Conservation (phyloP, 208 protist species). For the Histomonas meleagridis region DNA sequence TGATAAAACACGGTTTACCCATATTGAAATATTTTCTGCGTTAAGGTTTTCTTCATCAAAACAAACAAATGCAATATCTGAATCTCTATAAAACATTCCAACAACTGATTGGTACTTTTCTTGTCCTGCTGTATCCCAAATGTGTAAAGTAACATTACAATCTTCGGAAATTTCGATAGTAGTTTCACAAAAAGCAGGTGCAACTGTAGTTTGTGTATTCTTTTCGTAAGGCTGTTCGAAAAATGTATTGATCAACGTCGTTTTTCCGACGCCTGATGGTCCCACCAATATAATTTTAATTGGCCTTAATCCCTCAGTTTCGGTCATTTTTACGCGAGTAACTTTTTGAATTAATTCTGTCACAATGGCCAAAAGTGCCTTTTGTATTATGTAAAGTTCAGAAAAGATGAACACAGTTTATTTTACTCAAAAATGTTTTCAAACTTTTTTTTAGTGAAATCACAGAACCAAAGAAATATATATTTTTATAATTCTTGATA, state of each 20-base stretch:
- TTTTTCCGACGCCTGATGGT: conserved; percentile 12
- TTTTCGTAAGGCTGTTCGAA: neutral
- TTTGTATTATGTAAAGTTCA: too few species aligned
- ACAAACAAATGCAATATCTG: conserved; percentile 1
- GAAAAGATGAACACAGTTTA: too few species aligned
- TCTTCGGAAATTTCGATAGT: neutral
- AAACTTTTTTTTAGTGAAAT: too few species aligned
- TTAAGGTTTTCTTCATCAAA: neutral
- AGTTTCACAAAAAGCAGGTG: neutral
- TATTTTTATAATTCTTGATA: too few species aligned
- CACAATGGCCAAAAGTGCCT: too few species aligned
- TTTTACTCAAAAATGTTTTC: too few species aligned
- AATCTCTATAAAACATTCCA: neutral
- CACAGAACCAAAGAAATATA: too few species aligned
- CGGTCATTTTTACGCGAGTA: too few species aligned
- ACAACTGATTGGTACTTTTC: neutral
- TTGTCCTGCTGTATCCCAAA: conserved; percentile 24
- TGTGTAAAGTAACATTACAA: neutral
- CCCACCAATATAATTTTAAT: conserved; percentile 26
- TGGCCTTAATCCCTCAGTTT: too few species aligned
- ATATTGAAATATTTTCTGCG: neutral
- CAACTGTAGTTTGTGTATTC: neutral
- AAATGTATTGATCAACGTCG: neutral
- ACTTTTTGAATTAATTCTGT: too few species aligned
- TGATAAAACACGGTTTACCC: neutral